Base-by-base conservation (phyloP, 1,284 basidiomycete genomes). In the Nidula niveotomentosa region DNA sequence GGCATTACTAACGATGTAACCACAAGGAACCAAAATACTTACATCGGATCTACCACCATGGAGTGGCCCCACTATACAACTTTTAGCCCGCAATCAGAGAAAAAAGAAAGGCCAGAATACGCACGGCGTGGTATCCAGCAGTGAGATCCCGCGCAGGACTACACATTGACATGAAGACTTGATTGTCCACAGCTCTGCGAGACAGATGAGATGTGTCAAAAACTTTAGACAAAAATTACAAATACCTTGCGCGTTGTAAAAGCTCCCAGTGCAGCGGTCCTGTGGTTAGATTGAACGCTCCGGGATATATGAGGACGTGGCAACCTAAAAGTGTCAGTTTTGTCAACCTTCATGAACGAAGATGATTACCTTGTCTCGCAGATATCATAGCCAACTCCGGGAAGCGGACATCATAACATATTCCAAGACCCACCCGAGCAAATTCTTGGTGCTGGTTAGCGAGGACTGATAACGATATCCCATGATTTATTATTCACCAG, bases 241-340 rank as follows among this genome's bases (percentile, higher is more conserved):
- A 39, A 10, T 63, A 93, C 92, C 95, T 82, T 53, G 88, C 87
- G 52, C 93, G 83, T 66, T 94, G 92, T 9, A 99, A 80, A 1
- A 99, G 79, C 62, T 96, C 94, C 96, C 96, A 99, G 69, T 98
- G 94, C 52, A 98, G 76, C 0, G 96, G 96, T 0, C 97, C 97
- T 0, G 96, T 98, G 0, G 96, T 98, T 58, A 83, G 71, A 66
- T 94, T 95, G 79, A 96, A 96, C 15, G 94, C 93, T 10, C 84
- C 84, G 0, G 95, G 95, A 70, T 98, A 99, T 58, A 99, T 84
- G 66, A 98, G 84, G 9, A 92, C 82, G 56, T 96, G 87, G 59
- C 92, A 94, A 0, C 95, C 94, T 91, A 36, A 67, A 36, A 54
- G 52, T 10, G 36, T 2, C 12, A 41, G 50, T 44, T 33, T 41